These are phyloP conservation scores for Coemansia sp. DNA, from an alignment of 192 early-diverging fungal genomes.

Conservation along the genomic window DNA sequence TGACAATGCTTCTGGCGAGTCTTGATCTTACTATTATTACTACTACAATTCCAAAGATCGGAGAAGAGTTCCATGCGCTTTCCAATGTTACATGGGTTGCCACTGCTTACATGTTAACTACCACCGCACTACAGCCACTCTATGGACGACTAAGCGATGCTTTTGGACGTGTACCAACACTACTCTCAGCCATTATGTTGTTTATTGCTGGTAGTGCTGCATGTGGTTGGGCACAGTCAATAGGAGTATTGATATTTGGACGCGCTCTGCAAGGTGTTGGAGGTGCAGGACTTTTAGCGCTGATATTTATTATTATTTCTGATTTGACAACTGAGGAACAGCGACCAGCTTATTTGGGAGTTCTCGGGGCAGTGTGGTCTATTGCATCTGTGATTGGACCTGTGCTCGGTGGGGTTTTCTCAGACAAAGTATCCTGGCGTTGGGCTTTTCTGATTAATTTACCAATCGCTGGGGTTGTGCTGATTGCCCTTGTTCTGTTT, in stretches of 20 bases:
- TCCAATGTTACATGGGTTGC: slow-evolving; percentile 76
- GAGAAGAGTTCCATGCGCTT: slow-evolving; percentile 59
- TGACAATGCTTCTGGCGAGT: slow-evolving; percentile 64
- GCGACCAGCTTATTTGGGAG: slow-evolving; percentile 30
- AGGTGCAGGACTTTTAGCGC: slow-evolving; percentile 62
- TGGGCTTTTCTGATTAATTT: slow-evolving; percentile 65
- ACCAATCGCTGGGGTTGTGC: slow-evolving; percentile 41
- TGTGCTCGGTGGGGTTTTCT: slow-evolving; percentile 66
- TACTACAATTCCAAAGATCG: slow-evolving; percentile 67
- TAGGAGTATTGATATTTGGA: slow-evolving; percentile 65
- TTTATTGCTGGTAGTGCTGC: slow-evolving; percentile 58
- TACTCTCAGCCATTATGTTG: slow-evolving; percentile 56
- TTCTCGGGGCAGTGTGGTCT: slow-evolving; percentile 60
- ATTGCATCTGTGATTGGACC: slow-evolving; percentile 67
- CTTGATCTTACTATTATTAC: slow-evolving; percentile 80
- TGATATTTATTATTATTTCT: slow-evolving; percentile 66
- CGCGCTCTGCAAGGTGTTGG: slow-evolving; percentile 68
- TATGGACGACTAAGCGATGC: slow-evolving; percentile 80
- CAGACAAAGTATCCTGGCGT: slow-evolving; percentile 66
- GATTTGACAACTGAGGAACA: slow-evolving; percentile 57
- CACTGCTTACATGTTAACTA: slow-evolving; percentile 64
- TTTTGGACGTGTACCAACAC: slow-evolving; percentile 67
- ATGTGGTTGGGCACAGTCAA: slow-evolving; percentile 57
- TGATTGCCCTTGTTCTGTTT: slow-evolving; percentile 51
- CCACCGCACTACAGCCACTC: slow-evolving; percentile 72